Conservation (phyloP, 148 eudicot genomes). For the Persicaria maculosa region DNA sequence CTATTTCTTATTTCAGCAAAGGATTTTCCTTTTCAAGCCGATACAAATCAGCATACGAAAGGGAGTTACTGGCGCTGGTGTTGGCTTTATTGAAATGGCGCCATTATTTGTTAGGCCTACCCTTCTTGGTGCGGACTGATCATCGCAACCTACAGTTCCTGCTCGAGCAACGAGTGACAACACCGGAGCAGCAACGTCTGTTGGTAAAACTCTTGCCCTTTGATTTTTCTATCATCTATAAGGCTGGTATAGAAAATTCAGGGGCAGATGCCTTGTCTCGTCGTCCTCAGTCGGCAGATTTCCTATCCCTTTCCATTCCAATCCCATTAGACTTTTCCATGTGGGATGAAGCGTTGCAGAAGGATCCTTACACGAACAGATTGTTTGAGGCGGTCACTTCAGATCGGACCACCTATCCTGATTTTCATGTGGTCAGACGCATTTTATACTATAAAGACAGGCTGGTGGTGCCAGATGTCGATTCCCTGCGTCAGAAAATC, state of each 20-base stretch:
- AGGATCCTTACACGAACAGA: not conserved
- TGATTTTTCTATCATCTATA: not conserved
- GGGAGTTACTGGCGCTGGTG: not conserved
- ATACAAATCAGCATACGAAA: not conserved
- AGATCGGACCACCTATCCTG: not conserved
- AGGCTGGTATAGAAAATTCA: not conserved
- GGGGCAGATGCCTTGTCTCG: not conserved
- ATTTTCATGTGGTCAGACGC: not conserved
- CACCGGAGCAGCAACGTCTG: not conserved
- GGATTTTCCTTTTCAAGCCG: not conserved
- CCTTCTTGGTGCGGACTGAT: not conserved
- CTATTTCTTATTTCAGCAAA: not conserved
- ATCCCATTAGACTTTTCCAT: not conserved
- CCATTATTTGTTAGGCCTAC: not conserved
- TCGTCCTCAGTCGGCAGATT: not conserved
- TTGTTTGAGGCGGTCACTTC: not conserved
- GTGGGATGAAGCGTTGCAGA: not conserved
- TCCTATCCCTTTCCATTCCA: not conserved
- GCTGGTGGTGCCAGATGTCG: not conserved
- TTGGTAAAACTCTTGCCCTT: not conserved
- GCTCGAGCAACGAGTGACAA: not conserved
- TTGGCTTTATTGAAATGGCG: not conserved
- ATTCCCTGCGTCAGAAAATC: not conserved
- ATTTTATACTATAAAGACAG: not conserved
- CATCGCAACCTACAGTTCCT: not conserved